Conservation (phyloP, 495 filamentous ascomycete species). For the Aspergillus panamensis region DNA sequence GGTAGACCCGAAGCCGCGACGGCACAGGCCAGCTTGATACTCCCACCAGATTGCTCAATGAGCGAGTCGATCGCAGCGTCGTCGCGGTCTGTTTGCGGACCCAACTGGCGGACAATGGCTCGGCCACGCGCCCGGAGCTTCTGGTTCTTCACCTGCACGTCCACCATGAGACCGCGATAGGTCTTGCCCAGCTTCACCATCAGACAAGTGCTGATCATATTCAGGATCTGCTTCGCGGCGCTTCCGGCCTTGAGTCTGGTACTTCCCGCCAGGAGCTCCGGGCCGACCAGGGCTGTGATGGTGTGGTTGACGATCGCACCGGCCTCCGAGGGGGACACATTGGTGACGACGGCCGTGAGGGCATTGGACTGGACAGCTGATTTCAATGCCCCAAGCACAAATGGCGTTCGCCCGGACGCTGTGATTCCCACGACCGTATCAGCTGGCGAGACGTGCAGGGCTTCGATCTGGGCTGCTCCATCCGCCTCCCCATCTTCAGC, state of each 20-base stretch:
- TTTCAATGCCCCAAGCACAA: background rate
- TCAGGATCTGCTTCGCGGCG: background rate
- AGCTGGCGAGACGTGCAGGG: background rate
- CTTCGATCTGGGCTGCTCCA: background rate
- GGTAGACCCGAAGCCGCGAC: background rate
- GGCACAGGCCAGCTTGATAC: background rate
- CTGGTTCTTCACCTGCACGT: slow-evolving; percentile 1
- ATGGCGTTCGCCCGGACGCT: slow-evolving; percentile 1
- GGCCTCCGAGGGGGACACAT: background rate
- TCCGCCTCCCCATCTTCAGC: background rate
- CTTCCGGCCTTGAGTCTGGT: slow-evolving; percentile 4
- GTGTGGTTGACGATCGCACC: background rate
- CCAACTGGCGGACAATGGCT: background rate
- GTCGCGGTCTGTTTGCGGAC: background rate
- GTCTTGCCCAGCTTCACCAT: slow-evolving; percentile 1
- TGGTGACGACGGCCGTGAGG: background rate
- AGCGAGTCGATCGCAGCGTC: background rate
- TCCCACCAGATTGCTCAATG: background rate
- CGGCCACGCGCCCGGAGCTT: background rate
- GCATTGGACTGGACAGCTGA: background rate
- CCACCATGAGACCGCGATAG: background rate
- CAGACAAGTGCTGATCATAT: slow-evolving; percentile 8
- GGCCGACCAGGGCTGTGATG: slow-evolving; percentile 1
- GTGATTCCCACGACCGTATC: slow-evolving; percentile 1
- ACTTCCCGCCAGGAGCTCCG: background rate